phyloP scores from a whole-genome alignment of 768 basidiomycete genomes.

The Leccinum rimulosum region DNA sequence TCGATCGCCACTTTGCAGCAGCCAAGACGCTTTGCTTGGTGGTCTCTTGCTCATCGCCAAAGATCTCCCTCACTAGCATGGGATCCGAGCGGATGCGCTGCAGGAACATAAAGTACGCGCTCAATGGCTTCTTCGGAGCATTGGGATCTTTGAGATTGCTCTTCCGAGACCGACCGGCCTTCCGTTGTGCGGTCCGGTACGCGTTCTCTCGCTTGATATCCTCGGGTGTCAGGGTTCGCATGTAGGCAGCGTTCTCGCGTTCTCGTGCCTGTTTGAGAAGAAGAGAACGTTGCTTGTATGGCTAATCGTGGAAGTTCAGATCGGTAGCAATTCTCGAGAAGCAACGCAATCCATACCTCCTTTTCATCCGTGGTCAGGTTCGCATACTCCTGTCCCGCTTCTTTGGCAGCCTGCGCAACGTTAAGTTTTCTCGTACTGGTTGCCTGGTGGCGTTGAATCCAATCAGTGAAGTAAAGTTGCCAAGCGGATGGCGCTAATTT shows the following conservation, averaged over 20 bases:
- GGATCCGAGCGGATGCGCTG: slow-evolving; percentile 84
- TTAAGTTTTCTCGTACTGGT: slow-evolving; percentile 83
- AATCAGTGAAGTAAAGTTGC: slow-evolving; percentile 96
- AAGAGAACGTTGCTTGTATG: slow-evolving; percentile 82
- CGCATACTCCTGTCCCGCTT: slow-evolving; percentile 89
- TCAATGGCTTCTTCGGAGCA: slow-evolving; percentile 93
- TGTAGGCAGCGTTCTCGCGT: slow-evolving; percentile 78
- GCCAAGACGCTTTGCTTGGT: slow-evolving; percentile 94
- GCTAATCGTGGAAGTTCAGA: slow-evolving; percentile 43
- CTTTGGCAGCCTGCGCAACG: slow-evolving; percentile 93
- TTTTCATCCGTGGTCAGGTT: slow-evolving; percentile 75
- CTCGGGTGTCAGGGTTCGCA: slow-evolving; percentile 85
- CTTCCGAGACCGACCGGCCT: slow-evolving; percentile 88
- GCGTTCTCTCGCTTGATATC: slow-evolving; percentile 94
- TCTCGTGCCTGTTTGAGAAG: slow-evolving; percentile 83
- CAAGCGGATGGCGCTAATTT: slow-evolving; percentile 93
- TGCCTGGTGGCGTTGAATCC: slow-evolving; percentile 85
- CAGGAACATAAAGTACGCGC: slow-evolving; percentile 93
- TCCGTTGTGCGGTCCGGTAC: slow-evolving; percentile 88
- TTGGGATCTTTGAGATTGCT: slow-evolving; percentile 97
- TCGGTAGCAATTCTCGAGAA: slow-evolving; percentile 25
- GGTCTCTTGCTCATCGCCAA: slow-evolving; percentile 89
- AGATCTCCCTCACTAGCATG: slow-evolving; percentile 71
- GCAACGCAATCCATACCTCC: slow-evolving; percentile 52
- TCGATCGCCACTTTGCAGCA: slow-evolving; percentile 88